phyloP scores from a whole-genome alignment of 2,329 filamentous ascomycete species.

The Kalaharituber pfeilii region DNA sequence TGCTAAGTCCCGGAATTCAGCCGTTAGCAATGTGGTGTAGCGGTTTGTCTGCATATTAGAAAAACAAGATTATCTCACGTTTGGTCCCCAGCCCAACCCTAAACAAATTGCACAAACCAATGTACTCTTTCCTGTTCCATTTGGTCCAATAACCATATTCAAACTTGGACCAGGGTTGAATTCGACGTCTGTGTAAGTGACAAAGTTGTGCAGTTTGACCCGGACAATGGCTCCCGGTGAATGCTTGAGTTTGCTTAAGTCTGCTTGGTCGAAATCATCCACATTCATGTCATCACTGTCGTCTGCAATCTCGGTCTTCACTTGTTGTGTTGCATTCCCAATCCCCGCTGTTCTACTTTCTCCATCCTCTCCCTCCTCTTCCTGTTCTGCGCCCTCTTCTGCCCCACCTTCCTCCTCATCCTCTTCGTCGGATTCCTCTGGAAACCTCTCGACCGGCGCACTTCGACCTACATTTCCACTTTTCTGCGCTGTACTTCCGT shows the following conservation, averaged over 20 bases:
- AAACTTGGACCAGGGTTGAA: slow-evolving; percentile 81
- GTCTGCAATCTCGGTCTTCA: slow-evolving; percentile 9
- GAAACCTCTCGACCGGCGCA: background rate
- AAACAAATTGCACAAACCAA: slow-evolving; percentile 92
- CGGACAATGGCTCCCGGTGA: slow-evolving; percentile 68
- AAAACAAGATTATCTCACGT: slow-evolving; percentile 30
- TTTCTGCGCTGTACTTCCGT: background rate
- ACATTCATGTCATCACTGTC: slow-evolving; percentile 9
- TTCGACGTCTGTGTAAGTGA: slow-evolving; percentile 84
- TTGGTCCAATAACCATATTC: slow-evolving; percentile 99
- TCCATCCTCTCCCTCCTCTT: slow-evolving; percentile 8
- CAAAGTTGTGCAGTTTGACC: slow-evolving; percentile 73
- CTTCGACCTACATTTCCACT: background rate
- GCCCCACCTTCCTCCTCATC: background rate
- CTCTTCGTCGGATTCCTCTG: background rate
- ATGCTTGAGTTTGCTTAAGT: slow-evolving; percentile 24
- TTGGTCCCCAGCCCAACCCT: slow-evolving; percentile 67
- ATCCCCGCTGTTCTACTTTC: background rate
- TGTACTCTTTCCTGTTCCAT: slow-evolving; percentile 94
- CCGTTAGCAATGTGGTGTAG: slow-evolving; percentile 6
- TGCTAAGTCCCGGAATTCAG: slow-evolving; percentile 31
- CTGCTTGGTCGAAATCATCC: background rate
- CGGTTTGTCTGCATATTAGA: too few species aligned
- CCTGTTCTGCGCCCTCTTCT: background rate
- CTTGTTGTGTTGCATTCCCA: slow-evolving; percentile 8